Evolutionary conservation across 306 rosid genomes (phyloP).

Genomic region (Quercus glauca): DNA sequence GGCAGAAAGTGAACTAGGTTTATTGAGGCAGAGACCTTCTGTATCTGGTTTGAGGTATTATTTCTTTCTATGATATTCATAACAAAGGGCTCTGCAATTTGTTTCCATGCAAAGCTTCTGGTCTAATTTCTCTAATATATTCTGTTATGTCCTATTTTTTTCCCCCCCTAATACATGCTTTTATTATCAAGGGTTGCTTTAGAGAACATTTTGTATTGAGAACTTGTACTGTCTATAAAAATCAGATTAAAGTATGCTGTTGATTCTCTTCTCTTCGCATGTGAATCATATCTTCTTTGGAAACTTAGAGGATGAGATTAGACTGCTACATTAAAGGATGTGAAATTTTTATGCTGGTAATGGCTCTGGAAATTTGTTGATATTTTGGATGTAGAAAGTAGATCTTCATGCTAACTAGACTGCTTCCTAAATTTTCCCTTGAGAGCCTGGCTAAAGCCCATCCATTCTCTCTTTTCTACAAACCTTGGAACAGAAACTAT

Average conservation of each 20-base stretch:
- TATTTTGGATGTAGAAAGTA: not conserved
- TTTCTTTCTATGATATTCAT: slow-evolving; percentile 8
- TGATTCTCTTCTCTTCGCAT: not conserved
- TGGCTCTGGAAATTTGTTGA: not conserved
- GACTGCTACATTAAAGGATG: not conserved
- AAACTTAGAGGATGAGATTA: not conserved
- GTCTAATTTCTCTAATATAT: slow-evolving; percentile 10
- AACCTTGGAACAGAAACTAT: not conserved
- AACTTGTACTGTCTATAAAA: not conserved
- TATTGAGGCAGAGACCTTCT: slow-evolving; percentile 79
- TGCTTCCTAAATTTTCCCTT: not conserved
- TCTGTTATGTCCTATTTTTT: not conserved
- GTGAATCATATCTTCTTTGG: not conserved
- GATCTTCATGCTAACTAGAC: not conserved
- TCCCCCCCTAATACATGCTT: not conserved
- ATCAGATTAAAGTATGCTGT: not conserved
- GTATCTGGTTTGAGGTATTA: slow-evolving; percentile 91
- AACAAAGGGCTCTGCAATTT: not conserved
- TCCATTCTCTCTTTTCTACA: not conserved
- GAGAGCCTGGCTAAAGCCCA: not conserved
- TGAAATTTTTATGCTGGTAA: not conserved
- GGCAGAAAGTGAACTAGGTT: slow-evolving; percentile 91
- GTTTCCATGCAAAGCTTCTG: not conserved
- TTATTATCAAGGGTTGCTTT: not conserved
- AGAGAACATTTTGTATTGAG: not conserved